Conservation (phyloP, 1,284 basidiomycete species). For the Fomitopsis betulina region DNA sequence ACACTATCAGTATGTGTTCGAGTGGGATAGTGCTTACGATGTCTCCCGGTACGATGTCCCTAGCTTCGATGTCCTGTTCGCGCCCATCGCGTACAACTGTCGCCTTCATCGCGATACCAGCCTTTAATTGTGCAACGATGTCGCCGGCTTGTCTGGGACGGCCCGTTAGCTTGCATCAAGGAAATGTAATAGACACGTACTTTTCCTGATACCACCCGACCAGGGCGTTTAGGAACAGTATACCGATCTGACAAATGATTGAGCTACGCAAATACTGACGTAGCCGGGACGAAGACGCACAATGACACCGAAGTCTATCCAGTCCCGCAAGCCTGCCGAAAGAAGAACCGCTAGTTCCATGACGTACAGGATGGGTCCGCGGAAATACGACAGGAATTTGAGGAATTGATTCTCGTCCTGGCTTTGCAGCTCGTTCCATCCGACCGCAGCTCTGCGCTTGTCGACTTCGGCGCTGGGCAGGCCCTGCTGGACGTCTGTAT, state of each 20-base stretch:
- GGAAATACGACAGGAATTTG: constrained; percentile 10
- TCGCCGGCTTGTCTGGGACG: constrained; percentile 7
- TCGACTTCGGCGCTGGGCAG: constrained; percentile 5
- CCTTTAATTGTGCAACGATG: constrained; percentile 8
- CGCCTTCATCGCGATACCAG: constrained; percentile 7
- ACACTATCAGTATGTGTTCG: background rate
- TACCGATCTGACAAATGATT: constrained; percentile 3
- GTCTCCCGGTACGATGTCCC: constrained; percentile 7
- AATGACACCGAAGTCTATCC: constrained; percentile 11
- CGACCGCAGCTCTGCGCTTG: background rate
- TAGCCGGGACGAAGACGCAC: background rate
- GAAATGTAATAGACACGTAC: background rate
- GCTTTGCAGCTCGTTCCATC: constrained; percentile 9
- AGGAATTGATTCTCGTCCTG: constrained; percentile 9
- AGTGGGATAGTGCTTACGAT: background rate
- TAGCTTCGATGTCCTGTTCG: constrained; percentile 8
- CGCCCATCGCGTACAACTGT: constrained; percentile 6
- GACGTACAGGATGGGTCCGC: constrained; percentile 10
- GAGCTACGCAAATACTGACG: background rate
- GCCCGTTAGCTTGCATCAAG: background rate
- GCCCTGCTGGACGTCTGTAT: constrained; percentile 5
- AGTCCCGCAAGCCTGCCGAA: constrained; percentile 7
- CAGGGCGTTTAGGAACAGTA: constrained; percentile 8
- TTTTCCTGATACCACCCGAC: constrained; percentile 11
- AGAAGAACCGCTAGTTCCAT: constrained; percentile 8